Base-by-base conservation (phyloP, 1,284 basidiomycete species). In the Sanghuangporus weigelae region DNA sequence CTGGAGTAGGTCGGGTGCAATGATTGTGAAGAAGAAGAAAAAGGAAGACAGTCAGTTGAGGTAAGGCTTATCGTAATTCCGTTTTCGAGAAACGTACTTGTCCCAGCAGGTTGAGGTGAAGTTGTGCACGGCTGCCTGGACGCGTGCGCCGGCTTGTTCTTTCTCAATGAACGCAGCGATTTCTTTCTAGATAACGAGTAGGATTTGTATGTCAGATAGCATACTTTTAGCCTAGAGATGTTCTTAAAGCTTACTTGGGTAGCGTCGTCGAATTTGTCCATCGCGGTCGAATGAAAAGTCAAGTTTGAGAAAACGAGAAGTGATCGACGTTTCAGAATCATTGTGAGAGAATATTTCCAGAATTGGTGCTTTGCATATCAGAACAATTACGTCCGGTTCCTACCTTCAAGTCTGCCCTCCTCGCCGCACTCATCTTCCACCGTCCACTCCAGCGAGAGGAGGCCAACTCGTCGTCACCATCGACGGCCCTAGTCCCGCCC, bases 41-140 rank as follows among this genome's bases (percentile, higher is more conserved):
- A 16, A 21, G n/a, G 31, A 21, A 23, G 31, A 57, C 56, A 39
- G n/a, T 16, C 44, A 46, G 8, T 7, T n/a, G 21, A n/a, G 51
- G 40, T n/a, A 40, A 31, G 5, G 26, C 5, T 5, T 31, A 5
- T 31, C 5, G 26, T 3, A 4, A 5, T 31, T 31, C 26, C 26
- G 26, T 31, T 31, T 31, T 31, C 26, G 26, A 31, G 26, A 31
- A 31, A 78, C 84, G 69, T 71, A 94, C 92, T 95, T 96, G 79
- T 94, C 92, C 93, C 93, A 96, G 74, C 91, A 93, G 75, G 86
- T 84, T 69, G 81, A 82, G 16, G 90, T 92, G 69, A 93, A 81
- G 59, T 76, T 81, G 68, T 91, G 90, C 59, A 92, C 84, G 39
- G 84, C 79, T 31, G 78, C 79, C 72, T 96, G 89, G 44, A 96